Percentiles rank a stretch among this genome's conserved stretches.
Conservation (phyloP, 2,329 filamentous ascomycete genomes). For the Fusarium annulatum region DNA sequence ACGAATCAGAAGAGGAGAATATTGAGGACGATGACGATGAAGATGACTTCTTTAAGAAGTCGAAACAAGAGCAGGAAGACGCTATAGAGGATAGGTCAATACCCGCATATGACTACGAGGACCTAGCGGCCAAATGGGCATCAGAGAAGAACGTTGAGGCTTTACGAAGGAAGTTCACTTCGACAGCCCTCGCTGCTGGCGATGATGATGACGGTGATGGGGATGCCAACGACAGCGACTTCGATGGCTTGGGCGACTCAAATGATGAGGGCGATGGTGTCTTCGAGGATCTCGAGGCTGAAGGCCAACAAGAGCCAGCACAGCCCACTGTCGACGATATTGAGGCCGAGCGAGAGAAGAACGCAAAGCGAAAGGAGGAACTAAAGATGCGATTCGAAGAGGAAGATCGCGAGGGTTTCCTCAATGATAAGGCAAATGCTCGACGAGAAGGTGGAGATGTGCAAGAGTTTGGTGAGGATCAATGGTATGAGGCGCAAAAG, state of each 20-base stretch:
- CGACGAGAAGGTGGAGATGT: constrained; percentile 74
- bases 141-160: constrained; percentile 80
- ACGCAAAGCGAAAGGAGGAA: constrained; percentile 93
- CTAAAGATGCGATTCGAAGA: constrained; percentile 95
- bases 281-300: constrained; percentile 70
- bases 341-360: constrained; percentile 90
- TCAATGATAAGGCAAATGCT: constrained; percentile 86
- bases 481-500: constrained; percentile 99
- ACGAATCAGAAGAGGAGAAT: constrained; percentile 66
- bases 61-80: constrained; percentile 73
- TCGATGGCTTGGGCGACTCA: constrained; percentile 67
- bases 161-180: constrained; percentile 80
- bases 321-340: constrained; percentile 64
- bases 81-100: constrained; percentile 83
- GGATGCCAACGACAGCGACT: constrained; percentile 61
- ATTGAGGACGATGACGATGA: constrained; percentile 67
- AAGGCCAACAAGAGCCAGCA: constrained; percentile 69
- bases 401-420: constrained; percentile 95
- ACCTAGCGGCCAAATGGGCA: constrained; percentile 87
- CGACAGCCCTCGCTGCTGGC: constrained; percentile 64
- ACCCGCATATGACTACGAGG: constrained; percentile 82
- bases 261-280: constrained; percentile 65
- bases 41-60: constrained; percentile 74
- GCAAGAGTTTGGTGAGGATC: constrained; percentile 93
- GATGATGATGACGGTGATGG: constrained; percentile 46